Percentiles rank a stretch among this genome's conserved stretches.
Conservation (phyloP, 495 filamentous ascomycete species). For the Penicillium subrubescens region DNA sequence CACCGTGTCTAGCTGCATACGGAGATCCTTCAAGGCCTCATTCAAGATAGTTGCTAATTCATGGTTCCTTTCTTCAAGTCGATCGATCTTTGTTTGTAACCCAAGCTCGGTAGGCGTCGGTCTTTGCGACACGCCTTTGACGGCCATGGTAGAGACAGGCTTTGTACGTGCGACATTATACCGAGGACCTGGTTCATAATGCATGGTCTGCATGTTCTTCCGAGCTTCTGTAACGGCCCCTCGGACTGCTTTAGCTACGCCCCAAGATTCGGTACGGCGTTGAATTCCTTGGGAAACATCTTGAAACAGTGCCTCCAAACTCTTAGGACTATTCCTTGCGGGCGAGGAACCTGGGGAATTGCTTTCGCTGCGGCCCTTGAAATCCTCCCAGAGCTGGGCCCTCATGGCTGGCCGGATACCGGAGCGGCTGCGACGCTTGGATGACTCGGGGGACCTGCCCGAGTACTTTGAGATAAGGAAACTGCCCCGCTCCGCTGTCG, state of each 20-base stretch:
- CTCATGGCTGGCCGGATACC: slow-evolving; percentile 30
- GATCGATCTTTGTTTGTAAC: slow-evolving; percentile 39
- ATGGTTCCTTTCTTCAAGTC: slow-evolving; percentile 69
- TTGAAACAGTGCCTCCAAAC: slow-evolving; percentile 76
- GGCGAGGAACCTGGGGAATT: slow-evolving; percentile 51
- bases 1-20: slow-evolving; percentile 42
- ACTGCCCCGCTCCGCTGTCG: slow-evolving; percentile 68
- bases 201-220: slow-evolving; percentile 68
- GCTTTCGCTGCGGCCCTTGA: slow-evolving; percentile 31
- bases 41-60: slow-evolving; percentile 73
- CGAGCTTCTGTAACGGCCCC: slow-evolving; percentile 85
- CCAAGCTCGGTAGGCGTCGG: slow-evolving; percentile 23
- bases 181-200: slow-evolving; percentile 44
- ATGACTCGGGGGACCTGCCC: slow-evolving; percentile 57
- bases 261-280: slow-evolving; percentile 79
- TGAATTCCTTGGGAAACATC: slow-evolving; percentile 85
- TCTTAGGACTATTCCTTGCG: slow-evolving; percentile 60
- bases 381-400: slow-evolving; percentile 39
- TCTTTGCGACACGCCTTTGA: background rate
- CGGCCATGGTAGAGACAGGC: slow-evolving; percentile 3
- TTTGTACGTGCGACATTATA: slow-evolving; percentile 2
- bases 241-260: slow-evolving; percentile 86
- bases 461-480: slow-evolving; percentile 84
- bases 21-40: slow-evolving; percentile 68
- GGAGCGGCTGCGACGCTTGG: slow-evolving; percentile 36